Base-by-base conservation (phyloP, 164 flowering plant species). In the Sedum album region DNA sequence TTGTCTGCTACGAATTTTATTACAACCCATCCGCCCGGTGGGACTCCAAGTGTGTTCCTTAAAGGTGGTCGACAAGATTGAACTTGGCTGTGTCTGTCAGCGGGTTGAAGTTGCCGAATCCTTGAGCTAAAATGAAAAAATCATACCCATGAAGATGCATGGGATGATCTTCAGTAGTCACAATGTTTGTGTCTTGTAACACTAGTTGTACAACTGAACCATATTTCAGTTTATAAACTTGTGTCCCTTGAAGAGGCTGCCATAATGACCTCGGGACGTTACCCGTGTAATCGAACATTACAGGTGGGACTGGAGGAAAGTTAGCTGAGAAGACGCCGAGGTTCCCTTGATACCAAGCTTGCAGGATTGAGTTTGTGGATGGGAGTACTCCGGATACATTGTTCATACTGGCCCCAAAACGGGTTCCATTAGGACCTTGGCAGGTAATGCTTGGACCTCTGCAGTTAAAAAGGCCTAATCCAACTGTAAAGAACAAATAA, bases 141-240 rank as follows among this genome's bases (percentile, higher is more conserved):
- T 84, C 78, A 73, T 87, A 83, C 1, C 98, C 98, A 73, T 93
- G 98, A 26, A 93, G 82, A 76, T 93, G 98, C 78, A 88, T 84
- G 0, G 98, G 98, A 68, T 93, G 98, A 63, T 89, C 85, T 72
- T 93, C 98, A 0, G 82, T 78, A 0, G 85, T 70, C 46, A 85
- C 76, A 15, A 93, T 88, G 25, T 76, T 83, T 1, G 95, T 88
- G 30, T 79, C 96, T 73, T 90, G 96, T 18, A 90, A 64, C 41
- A 93, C 87, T 4, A 90, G 46, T 60, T 90, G 93, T 21, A 93
- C 91, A 0, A 6, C 72, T 11, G 91, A 72, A 2, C 90, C 89
- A 67, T 66, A 93, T 75, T 84, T 87, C 62, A 93, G 28, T 72
- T 74, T 82, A 73, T 78, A 86, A n/a, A 83, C 64, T 76, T 84